Evolutionary conservation across 495 filamentous ascomycete species (phyloP).

Genomic region (Podospora didyma): DNA sequence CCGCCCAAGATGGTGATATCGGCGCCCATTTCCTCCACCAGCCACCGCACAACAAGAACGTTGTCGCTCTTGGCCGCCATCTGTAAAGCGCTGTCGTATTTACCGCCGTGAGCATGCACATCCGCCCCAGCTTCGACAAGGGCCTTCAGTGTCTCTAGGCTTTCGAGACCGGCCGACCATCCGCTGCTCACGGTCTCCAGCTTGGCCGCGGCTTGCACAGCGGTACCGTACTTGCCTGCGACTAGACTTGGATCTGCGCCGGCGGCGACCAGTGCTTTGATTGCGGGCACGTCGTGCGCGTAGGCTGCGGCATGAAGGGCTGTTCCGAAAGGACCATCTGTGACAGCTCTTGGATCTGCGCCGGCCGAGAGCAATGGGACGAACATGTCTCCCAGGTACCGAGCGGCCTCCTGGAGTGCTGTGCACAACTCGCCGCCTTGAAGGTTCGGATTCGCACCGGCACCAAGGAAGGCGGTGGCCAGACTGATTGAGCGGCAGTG

Average conservation of each 20-base stretch:
- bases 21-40: not conserved
- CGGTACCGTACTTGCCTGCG: not conserved
- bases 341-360: not conserved
- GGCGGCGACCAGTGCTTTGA: not conserved
- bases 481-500: not conserved
- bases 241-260: not conserved
- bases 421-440: not conserved
- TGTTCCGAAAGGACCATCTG: not conserved
- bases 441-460: not conserved
- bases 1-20: not conserved
- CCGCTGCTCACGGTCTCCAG: not conserved
- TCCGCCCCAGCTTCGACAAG: not conserved
- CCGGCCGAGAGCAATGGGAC: not conserved
- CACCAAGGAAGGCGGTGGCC: not conserved
- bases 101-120: not conserved
- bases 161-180: not conserved
- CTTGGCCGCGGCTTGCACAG: not conserved
- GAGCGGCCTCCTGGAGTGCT: not conserved
- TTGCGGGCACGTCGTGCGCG: not conserved
- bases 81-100: not conserved
- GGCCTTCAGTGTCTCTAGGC: not conserved
- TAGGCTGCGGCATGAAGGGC: not conserved
- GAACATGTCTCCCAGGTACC: not conserved
- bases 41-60: not conserved
- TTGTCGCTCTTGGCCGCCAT: not conserved